Base-by-base conservation (phyloP, 1,139 yeast species). In the Sugiyamaella novakii region DNA sequence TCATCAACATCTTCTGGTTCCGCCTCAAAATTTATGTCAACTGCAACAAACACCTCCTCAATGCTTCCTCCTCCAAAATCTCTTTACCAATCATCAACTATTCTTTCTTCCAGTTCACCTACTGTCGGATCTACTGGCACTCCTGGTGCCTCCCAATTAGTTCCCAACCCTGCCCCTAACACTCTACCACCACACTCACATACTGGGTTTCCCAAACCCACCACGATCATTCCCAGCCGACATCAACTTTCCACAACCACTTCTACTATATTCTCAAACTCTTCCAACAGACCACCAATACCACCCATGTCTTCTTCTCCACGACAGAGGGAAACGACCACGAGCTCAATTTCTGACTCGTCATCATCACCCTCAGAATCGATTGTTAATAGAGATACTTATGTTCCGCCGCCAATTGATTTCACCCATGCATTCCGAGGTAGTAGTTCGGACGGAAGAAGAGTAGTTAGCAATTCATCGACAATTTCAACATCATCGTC, bases 321-420 rank as follows among this genome's bases (percentile, higher is more conserved):
- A 22, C 43, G 28, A 12, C 42, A 25, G 12, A 17, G 42, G 28
- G 42, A 38, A 17, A 17, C 24, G 21, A 29, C 42, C 49, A 37
- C 38, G 11, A 37, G 36, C 27, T 25, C 42, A 10, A 19, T 27
- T 7, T 40, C 39, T 14, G 41, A 30, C n/a, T 36, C 40, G 37
- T 21, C 43, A 24, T 27, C 43, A 25, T 25, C 43, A 15, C 22
- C 43, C 11, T 39, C 46, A 11, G 46, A 33, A n/a, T 22, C 50
- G 8, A 42, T 43, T 22, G 38, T 41, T 7, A 42, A 40, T 39
- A 33, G 44, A 49, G 52, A 49, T 27, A 49, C 52, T 25, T 54
- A 54, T 25, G 55, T 56, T n/a, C 65, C 66, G 2, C 63, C 63
- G 2, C 65, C 69, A 7, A 63, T 65, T 46, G 69, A 65, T 39